Conservation (phyloP, 2,329 filamentous ascomycete species). For the Colletotrichum plurivorum region DNA sequence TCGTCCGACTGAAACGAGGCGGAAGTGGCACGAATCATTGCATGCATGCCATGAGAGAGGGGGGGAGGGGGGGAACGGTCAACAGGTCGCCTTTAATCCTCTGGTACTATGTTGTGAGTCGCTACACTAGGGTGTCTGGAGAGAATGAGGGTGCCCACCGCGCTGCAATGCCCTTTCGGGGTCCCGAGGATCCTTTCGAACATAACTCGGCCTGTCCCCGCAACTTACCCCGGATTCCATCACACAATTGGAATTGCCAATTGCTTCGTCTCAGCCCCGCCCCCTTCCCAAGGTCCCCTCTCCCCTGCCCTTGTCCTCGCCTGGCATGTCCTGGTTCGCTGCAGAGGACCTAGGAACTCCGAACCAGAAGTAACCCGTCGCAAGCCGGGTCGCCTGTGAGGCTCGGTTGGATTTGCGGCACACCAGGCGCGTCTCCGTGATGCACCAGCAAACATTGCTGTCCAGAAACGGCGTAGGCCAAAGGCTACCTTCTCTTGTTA, state of each 20-base stretch:
- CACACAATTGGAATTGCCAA: conserved; percentile 38
- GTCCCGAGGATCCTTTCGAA: neutral
- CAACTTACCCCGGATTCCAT: conserved; percentile 38
- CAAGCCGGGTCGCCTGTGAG: conserved; percentile 19
- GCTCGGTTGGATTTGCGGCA: conserved; percentile 23
- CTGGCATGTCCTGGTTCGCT: too few relatives aligned
- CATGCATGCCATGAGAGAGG: neutral
- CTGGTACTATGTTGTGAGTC: neutral
- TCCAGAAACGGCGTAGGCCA: too few relatives aligned
- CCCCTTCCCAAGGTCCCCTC: neutral
- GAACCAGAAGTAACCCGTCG: conserved; percentile 24
- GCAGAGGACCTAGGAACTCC: neutral
- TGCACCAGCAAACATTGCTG: conserved; percentile 15
- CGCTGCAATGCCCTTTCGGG: conserved; percentile 10
- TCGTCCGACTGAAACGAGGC: conserved; percentile 27
- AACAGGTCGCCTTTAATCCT: neutral
- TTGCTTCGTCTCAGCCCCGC: conserved; percentile 15
- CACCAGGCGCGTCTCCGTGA: conserved; percentile 15
- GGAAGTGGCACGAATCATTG: conserved; percentile 19
- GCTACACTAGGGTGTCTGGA: neutral
- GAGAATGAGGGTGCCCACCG: neutral
- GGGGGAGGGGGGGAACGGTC: neutral
- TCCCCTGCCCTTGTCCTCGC: neutral
- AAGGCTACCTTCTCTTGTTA: too few relatives aligned
- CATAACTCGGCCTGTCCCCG: conserved; percentile 16